These are phyloP conservation scores for Populus tremula DNA, from an alignment of 345 rosid species.

Conservation along the genomic window DNA sequence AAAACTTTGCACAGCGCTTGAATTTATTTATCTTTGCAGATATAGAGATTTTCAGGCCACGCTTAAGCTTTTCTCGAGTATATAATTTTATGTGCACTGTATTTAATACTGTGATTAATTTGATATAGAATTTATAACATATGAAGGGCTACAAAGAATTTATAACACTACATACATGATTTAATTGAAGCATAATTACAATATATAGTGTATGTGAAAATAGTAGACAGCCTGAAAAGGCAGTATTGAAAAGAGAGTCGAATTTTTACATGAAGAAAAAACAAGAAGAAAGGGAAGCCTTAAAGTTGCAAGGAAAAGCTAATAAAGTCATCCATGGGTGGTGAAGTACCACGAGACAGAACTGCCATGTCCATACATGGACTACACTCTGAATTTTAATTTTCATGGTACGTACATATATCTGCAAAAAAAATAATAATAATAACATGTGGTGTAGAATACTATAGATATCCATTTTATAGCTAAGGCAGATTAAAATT, in stretches of 20 bases:
- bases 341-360: background rate
- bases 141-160: too few species aligned
- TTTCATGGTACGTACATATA: too few species aligned
- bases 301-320: background rate
- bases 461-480: too few species aligned
- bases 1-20: background rate
- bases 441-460: too few species aligned
- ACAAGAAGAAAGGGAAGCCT: slow-evolving; percentile 3
- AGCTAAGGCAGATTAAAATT: too few species aligned
- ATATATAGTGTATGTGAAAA: background rate
- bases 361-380: background rate
- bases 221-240: slow-evolving; percentile 15
- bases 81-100: background rate
- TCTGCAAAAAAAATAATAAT: too few species aligned
- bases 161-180: background rate
- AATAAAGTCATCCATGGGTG: background rate
- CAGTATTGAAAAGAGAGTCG: background rate
- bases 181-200: background rate
- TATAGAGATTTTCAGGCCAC: background rate
- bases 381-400: too few species aligned
- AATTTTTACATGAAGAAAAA: background rate
- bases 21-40: background rate
- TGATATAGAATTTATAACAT: background rate
- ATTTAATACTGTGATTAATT: background rate
- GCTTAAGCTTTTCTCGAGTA: background rate